Percentiles rank a stretch among this genome's conserved stretches.
These are phyloP conservation scores for Ramaria sp. DNA, from an alignment of 768 basidiomycete genomes.

Conservation along the genomic window DNA sequence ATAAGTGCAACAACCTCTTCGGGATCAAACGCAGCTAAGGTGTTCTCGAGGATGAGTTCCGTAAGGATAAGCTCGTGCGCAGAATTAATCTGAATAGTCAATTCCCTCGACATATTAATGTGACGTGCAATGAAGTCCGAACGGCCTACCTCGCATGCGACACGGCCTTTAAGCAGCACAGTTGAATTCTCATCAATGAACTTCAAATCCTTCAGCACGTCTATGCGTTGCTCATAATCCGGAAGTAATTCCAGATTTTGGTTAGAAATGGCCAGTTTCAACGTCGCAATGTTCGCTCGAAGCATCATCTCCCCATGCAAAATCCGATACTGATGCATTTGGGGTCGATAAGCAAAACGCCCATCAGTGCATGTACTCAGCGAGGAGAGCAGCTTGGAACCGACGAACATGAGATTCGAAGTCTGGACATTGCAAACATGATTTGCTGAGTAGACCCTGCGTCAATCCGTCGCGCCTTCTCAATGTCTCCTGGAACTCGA, in stretches of 20 bases:
- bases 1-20: conserved; percentile 94
- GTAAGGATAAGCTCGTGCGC: conserved; percentile 95
- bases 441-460: conserved; percentile 29
- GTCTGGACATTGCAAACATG: conserved; percentile 50
- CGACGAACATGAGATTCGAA: conserved; percentile 68
- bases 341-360: neutral
- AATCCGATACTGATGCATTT: conserved; percentile 50
- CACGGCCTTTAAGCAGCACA: conserved; percentile 89
- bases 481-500: conserved; percentile 87
- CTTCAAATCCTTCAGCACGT: conserved; percentile 80
- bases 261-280: conserved; percentile 85
- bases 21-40: conserved; percentile 79
- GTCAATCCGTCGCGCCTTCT: conserved; percentile 43
- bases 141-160: conserved; percentile 82
- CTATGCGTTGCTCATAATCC: conserved; percentile 91
- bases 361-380: neutral
- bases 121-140: neutral
- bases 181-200: conserved; percentile 96
- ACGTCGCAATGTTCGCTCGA: conserved; percentile 57
- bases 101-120: neutral
- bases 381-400: neutral
- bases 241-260: conserved; percentile 95
- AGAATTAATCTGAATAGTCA: conserved; percentile 77
- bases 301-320: conserved; percentile 71
- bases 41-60: conserved; percentile 94